Percentiles rank a stretch among this genome's conserved stretches.
Evolutionary conservation across 352 stramenopile genomes (phyloP).

Genomic region (Globisporangium acanthophoron): DNA sequence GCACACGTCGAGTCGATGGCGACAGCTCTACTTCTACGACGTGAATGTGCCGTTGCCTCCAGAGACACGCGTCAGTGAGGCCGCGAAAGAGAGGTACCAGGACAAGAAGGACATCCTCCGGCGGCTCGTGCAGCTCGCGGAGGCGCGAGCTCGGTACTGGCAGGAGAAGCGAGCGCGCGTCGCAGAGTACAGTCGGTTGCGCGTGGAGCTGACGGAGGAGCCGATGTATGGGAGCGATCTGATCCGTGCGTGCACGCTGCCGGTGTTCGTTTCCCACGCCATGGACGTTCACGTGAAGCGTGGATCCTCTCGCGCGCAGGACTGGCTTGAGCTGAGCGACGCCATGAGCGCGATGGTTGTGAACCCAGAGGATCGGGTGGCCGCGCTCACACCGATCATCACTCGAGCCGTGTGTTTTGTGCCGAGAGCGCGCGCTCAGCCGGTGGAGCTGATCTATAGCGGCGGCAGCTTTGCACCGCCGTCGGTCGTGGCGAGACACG

Average conservation of each 20-base stretch:
- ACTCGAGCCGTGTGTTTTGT: conserved; percentile 73
- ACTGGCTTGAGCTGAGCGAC: conserved; percentile 21
- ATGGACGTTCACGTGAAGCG: conserved; percentile 61
- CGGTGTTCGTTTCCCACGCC: conserved; percentile 61
- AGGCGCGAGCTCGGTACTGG: conserved; percentile 31
- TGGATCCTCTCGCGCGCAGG: conserved; percentile 3
- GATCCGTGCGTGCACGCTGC: conserved; percentile 41
- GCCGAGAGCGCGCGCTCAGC: conserved; percentile 48
- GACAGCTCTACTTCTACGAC: conserved; percentile 45
- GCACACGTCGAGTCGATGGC: conserved; percentile 20
- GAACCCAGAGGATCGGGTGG: conserved; percentile 36
- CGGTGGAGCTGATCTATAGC: conserved; percentile 30
- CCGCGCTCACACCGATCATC: conserved; percentile 34
- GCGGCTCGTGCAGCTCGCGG: conserved; percentile 26
- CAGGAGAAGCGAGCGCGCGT: conserved; percentile 26
- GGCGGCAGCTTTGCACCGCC: conserved; percentile 28
- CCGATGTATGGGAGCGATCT: conserved; percentile 46
- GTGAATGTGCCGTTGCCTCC: conserved; percentile 24
- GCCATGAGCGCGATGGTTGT: conserved; percentile 47
- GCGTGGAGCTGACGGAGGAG: conserved; percentile 28
- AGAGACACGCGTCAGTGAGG: conserved; percentile 18
- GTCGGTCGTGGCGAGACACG: neutral
- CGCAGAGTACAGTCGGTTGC: conserved; percentile 20
- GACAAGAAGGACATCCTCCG: conserved; percentile 33
- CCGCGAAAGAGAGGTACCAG: conserved; percentile 14